A percentile compares a stretch with the other conserved stretches of the same genome.
Evolutionary conservation across 2,329 filamentous ascomycete species (phyloP).

Genomic region (Penicillium verrucosum): DNA sequence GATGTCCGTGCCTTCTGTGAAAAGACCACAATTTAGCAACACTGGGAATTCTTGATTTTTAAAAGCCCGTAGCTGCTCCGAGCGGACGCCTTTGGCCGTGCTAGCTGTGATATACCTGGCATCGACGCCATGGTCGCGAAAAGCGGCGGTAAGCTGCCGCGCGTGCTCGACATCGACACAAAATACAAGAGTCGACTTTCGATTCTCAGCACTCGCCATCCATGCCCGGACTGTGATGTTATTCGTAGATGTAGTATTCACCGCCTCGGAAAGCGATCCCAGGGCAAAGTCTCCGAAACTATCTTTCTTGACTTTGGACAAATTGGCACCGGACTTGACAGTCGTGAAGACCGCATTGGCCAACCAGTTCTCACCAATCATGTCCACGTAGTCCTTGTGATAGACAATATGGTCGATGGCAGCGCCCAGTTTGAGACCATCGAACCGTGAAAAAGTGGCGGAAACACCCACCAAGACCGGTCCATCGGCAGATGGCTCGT

Average conservation of each 20-base stretch:
- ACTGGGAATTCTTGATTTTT: slow-evolving; percentile 75
- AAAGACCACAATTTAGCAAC: slow-evolving; percentile 90
- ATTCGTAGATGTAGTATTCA: slow-evolving; percentile 80
- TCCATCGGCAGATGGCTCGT: slow-evolving; percentile 47
- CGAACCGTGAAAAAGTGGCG: slow-evolving; percentile 74
- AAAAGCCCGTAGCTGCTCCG: slow-evolving; percentile 71
- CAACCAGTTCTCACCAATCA: slow-evolving; percentile 89
- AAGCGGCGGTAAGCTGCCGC: slow-evolving; percentile 67
- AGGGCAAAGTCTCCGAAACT: slow-evolving; percentile 75
- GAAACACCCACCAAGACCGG: slow-evolving; percentile 85
- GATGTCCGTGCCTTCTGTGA: slow-evolving; percentile 96
- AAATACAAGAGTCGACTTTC: slow-evolving; percentile 87
- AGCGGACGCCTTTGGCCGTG: slow-evolving; percentile 67
- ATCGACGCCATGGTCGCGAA: slow-evolving; percentile 74
- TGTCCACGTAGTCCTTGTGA: slow-evolving; percentile 77
- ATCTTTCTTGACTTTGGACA: slow-evolving; percentile 65
- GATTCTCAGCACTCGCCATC: slow-evolving; percentile 68
- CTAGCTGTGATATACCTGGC: slow-evolving; percentile 83
- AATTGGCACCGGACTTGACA: slow-evolving; percentile 75
- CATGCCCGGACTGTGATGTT: slow-evolving; percentile 82
- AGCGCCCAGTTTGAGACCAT: slow-evolving; percentile 75
- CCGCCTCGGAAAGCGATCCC: slow-evolving; percentile 70
- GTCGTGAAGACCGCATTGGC: slow-evolving; percentile 93
- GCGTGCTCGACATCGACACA: slow-evolving; percentile 90
- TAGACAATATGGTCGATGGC: slow-evolving; percentile 96